Evolutionary conservation across 306 rosid genomes (phyloP).

Genomic region (Casuarina glauca): DNA sequence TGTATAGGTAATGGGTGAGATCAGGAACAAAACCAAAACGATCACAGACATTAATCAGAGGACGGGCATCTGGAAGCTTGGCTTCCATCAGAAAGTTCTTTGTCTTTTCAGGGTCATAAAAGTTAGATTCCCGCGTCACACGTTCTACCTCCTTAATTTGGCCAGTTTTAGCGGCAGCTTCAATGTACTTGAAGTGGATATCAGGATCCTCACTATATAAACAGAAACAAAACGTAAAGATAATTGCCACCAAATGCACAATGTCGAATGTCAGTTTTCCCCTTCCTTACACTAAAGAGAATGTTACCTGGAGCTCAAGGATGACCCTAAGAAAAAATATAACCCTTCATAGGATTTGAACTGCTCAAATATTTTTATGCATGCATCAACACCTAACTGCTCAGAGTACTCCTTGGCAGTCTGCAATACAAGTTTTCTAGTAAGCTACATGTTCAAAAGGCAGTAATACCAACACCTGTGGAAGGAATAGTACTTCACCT

Average conservation of each 20-base stretch:
- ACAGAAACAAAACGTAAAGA: not conserved
- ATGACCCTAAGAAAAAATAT: constrained; percentile 96
- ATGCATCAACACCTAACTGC: constrained; percentile 87
- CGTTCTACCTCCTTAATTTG: constrained; percentile 99
- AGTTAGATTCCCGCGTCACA: constrained; percentile 95
- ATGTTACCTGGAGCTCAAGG: constrained; percentile 82
- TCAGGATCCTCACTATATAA: constrained; percentile 86
- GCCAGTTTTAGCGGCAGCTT: constrained; percentile 98
- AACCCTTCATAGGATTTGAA: constrained; percentile 96
- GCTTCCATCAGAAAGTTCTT: constrained; percentile 98
- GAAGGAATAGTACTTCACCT: constrained; percentile 42
- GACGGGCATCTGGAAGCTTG: constrained; percentile 98
- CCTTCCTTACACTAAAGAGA: not conserved
- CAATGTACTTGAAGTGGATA: constrained; percentile 98
- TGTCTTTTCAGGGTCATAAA: constrained; percentile 93
- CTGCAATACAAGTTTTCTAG: constrained; percentile 36
- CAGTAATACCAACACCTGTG: not conserved
- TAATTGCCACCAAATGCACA: not conserved
- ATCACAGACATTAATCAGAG: constrained; percentile 95
- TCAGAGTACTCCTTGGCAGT: constrained; percentile 98
- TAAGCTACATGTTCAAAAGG: not conserved
- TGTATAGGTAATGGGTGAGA: constrained; percentile 91
- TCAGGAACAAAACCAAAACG: constrained; percentile 99
- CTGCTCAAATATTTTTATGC: constrained; percentile 97
- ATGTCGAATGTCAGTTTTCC: not conserved